Conservation (phyloP, 2,329 filamentous ascomycete genomes). For the Colletotrichum plurivorum region DNA sequence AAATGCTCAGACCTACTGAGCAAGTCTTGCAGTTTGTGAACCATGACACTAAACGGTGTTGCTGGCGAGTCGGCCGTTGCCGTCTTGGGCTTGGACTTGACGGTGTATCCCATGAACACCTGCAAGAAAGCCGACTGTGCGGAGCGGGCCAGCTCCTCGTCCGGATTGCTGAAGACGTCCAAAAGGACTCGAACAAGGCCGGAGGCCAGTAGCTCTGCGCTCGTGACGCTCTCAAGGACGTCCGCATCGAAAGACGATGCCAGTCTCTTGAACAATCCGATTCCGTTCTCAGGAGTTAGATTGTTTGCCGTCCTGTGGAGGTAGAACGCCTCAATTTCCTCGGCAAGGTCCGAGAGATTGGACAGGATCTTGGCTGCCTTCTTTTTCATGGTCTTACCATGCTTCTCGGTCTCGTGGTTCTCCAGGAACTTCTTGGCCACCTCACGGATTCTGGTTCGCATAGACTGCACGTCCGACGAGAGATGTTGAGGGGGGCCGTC, state of each 20-base stretch:
- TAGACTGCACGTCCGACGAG: constrained; percentile 65
- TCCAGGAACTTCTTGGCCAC: constrained; percentile 89
- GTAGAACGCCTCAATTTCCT: constrained; percentile 81
- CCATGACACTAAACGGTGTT: constrained; percentile 90
- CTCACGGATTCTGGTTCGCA: constrained; percentile 80
- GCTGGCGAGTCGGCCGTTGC: constrained; percentile 77
- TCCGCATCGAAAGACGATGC: constrained; percentile 91
- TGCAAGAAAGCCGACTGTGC: constrained; percentile 89
- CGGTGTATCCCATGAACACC: constrained; percentile 87
- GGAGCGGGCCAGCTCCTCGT: constrained; percentile 72
- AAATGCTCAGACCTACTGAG: constrained; percentile 98
- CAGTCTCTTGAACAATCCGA: constrained; percentile 79
- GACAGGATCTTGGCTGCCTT: constrained; percentile 84
- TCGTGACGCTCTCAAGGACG: constrained; percentile 92
- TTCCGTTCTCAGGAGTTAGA: constrained; percentile 65
- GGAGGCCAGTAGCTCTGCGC: constrained; percentile 92
- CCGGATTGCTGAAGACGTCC: constrained; percentile 82
- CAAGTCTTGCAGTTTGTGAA: constrained; percentile 95
- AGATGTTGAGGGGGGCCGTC: constrained; percentile 67
- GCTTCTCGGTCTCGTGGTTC: constrained; percentile 82
- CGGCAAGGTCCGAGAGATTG: constrained; percentile 79
- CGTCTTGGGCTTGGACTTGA: constrained; percentile 76
- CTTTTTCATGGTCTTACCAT: constrained; percentile 79
- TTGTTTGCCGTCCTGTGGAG: constrained; percentile 65
- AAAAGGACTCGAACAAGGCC: constrained; percentile 89